A percentile compares a stretch with the other conserved stretches of the same genome.
These are phyloP conservation scores for Aspergillus chevalieri DNA, from an alignment of 2,329 filamentous ascomycete species.

Conservation along the genomic window DNA sequence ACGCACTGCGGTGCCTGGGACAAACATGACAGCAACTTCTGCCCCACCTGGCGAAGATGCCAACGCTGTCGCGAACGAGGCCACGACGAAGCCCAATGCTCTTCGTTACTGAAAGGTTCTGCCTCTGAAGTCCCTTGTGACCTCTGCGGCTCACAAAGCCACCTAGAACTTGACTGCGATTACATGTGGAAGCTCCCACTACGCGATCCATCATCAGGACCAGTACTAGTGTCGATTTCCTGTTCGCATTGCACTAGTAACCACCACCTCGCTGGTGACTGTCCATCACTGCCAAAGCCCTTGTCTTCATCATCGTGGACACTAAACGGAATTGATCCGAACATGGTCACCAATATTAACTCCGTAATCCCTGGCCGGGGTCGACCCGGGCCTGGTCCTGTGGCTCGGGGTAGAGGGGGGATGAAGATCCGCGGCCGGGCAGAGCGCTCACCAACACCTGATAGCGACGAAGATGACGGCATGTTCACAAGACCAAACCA, in stretches of 20 bases:
- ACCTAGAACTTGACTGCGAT: conserved; percentile 56
- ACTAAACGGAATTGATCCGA: conserved; percentile 30
- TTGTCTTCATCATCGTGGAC: conserved; percentile 34
- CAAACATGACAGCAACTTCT: conserved; percentile 34
- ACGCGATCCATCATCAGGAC: conserved; percentile 17
- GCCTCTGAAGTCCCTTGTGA: conserved; percentile 52
- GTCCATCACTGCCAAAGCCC: conserved; percentile 27
- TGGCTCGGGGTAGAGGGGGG: conserved; percentile 15
- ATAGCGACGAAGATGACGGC: conserved; percentile 28
- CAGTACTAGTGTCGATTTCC: conserved; percentile 38
- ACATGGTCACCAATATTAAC: conserved; percentile 36
- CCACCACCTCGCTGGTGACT: conserved; percentile 41
- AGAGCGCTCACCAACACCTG: conserved; percentile 23
- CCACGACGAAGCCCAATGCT: conserved; percentile 49
- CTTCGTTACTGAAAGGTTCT: conserved; percentile 54
- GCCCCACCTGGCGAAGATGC: conserved; percentile 37
- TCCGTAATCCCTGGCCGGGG: conserved; percentile 11
- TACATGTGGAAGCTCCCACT: conserved; percentile 49
- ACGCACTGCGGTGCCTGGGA: conserved; percentile 38
- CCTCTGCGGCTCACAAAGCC: conserved; percentile 51
- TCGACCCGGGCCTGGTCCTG: conserved; percentile 10
- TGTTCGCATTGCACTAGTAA: conserved; percentile 40
- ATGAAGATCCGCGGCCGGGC: conserved; percentile 34
- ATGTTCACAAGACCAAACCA: conserved; percentile 24
- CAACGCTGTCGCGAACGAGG: conserved; percentile 58